Percentiles rank a stretch among this genome's conserved stretches.
phyloP scores from a whole-genome alignment of 1,284 basidiomycete genomes.

The Moniliophthora roreri region DNA sequence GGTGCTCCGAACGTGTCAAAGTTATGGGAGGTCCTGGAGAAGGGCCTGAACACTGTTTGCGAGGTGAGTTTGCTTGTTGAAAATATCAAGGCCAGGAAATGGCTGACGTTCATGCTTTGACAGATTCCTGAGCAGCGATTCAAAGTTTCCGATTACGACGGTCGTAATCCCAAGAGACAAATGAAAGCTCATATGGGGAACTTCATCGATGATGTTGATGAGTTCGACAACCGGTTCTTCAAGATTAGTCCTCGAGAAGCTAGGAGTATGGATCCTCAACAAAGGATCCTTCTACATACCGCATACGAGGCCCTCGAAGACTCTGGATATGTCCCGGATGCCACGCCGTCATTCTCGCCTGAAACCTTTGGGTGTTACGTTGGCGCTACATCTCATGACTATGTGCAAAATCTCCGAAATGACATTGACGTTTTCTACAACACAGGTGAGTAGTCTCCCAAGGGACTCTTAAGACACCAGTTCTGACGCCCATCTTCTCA shows the following conservation, averaged over 20 bases:
- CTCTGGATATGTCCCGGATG: conserved; percentile 63
- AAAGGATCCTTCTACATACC: conserved; percentile 61
- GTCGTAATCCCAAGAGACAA: conserved; percentile 29
- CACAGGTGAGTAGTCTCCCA: conserved; percentile 47
- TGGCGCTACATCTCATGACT: conserved; percentile 68
- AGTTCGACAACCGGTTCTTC: conserved; percentile 71
- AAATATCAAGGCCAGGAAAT: not conserved
- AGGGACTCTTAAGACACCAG: conserved; percentile 3
- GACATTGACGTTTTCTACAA: conserved; percentile 69
- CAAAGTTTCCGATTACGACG: conserved; percentile 38
- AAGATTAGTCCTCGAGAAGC: conserved; percentile 72
- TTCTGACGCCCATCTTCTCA: conserved; percentile 25
- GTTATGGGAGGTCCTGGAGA: conserved; percentile 59
- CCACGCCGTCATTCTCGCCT: conserved; percentile 47
- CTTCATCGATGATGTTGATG: conserved; percentile 55
- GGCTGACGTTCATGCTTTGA: not conserved
- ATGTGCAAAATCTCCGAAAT: conserved; percentile 58
- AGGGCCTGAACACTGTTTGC: conserved; percentile 55
- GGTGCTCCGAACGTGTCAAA: conserved; percentile 45
- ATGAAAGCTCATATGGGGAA: conserved; percentile 60
- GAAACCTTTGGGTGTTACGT: conserved; percentile 63
- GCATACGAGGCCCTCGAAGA: conserved; percentile 68
- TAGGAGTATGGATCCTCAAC: conserved; percentile 71
- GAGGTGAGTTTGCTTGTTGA: conserved; percentile 40
- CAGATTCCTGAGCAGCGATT: conserved; percentile 65